Conservation (phyloP, 2,329 filamentous ascomycete genomes). For the Claviceps purpurea region DNA sequence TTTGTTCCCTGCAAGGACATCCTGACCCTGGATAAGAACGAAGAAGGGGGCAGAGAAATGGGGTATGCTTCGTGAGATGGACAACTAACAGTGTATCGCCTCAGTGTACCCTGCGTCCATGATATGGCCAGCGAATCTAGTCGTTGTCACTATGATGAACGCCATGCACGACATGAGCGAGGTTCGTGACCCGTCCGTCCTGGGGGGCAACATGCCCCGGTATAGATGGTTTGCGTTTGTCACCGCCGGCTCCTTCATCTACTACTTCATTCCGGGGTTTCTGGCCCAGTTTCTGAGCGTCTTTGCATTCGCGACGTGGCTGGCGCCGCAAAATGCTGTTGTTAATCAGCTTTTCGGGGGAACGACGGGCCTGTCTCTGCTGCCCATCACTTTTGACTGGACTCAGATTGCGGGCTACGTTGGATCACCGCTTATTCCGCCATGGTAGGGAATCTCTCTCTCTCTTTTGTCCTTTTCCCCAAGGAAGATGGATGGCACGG, state of each 20-base stretch:
- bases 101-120: constrained; percentile 54
- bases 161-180: constrained; percentile 55
- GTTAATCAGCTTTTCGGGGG: constrained; percentile 65
- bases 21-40: background rate
- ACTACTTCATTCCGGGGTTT: constrained; percentile 58
- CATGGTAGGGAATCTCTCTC: constrained; percentile 35
- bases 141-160: constrained; percentile 54
- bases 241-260: constrained; percentile 43
- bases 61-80: background rate
- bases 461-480: rapidly evolving
- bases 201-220: constrained; percentile 53
- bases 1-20: background rate
- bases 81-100: constrained; percentile 4
- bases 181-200: constrained; percentile 32
- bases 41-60: too few relatives aligned
- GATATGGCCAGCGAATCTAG: constrained; percentile 61
- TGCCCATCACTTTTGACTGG: constrained; percentile 69
- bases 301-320: constrained; percentile 61
- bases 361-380: constrained; percentile 49
- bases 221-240: constrained; percentile 51
- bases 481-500: too few relatives aligned
- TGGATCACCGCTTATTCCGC: constrained; percentile 54
- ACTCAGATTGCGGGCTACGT: constrained; percentile 57
- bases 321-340: constrained; percentile 52
- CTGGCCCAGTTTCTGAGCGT: constrained; percentile 56